Percentiles rank a stretch among this genome's conserved stretches.
Evolutionary conservation across 805 yeast species (phyloP).

Genomic region (Sungouiella blattae): DNA sequence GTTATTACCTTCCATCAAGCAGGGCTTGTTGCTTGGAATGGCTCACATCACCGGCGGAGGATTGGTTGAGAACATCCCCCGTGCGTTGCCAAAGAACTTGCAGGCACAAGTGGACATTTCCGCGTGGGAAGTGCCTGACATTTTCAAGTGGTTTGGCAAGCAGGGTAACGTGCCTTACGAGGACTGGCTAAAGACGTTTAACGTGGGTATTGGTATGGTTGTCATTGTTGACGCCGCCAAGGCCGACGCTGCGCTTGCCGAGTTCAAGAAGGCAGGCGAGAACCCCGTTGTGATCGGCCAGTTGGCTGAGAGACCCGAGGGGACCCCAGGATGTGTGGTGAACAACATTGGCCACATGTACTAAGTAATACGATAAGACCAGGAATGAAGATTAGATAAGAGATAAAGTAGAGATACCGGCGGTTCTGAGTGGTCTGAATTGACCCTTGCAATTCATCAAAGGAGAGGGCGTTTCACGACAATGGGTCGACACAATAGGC

Average conservation of each 20-base stretch:
- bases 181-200: constrained; percentile 87
- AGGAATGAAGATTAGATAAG: too few relatives aligned
- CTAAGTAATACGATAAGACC: constrained; percentile 5
- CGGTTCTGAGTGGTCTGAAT: too few relatives aligned
- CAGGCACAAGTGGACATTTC: constrained; percentile 78
- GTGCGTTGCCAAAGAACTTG: constrained; percentile 80
- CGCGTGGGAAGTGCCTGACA: constrained; percentile 80
- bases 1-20: constrained; percentile 66
- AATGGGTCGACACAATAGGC: too few relatives aligned
- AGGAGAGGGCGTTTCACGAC: too few relatives aligned
- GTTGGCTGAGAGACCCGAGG: constrained; percentile 36
- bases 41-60: constrained; percentile 99
- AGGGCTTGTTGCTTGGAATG: constrained; percentile 73
- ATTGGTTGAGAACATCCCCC: constrained; percentile 89
- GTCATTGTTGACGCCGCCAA: constrained; percentile 71
- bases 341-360: constrained; percentile 16
- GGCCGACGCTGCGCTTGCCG: constrained; percentile 51
- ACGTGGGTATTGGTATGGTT: constrained; percentile 97
- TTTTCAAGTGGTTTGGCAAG: constrained; percentile 91
- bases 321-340: constrained; percentile 63
- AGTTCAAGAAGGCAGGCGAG: constrained; percentile 67
- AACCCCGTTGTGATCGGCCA: constrained; percentile 53
- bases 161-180: constrained; percentile 84
- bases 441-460: too few relatives aligned
- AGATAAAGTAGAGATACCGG: too few relatives aligned